Base-by-base conservation (phyloP, 2,329 filamentous ascomycete genomes). In the Laburnicola sp. region DNA sequence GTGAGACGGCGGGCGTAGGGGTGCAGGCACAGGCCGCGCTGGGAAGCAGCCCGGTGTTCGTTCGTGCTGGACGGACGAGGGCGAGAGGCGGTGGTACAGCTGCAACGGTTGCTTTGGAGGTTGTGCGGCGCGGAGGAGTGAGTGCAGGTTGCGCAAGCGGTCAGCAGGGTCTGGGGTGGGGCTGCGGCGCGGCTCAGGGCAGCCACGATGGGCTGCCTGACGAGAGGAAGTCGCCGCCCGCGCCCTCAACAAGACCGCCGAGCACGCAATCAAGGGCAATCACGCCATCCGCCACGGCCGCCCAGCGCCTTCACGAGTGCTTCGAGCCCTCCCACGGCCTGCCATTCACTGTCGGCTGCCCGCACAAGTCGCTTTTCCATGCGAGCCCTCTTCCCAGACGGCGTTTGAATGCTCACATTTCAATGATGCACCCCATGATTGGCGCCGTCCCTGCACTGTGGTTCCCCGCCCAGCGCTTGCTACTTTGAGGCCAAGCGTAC, bases 211-310 rank as follows among this genome's bases (percentile, higher is more conserved):
- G 42, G 23, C 31, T 32, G 23, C 10, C 31, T 2, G 22, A 27
- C 39, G 16, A 11, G 6, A 21, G 3, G 25, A 8, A 30, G 30
- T 8, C 2, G 6, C 23, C 25, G 23, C 23, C 23, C 26, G 38
- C 39, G 39, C 39, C 39, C 11, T 42, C n/a, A n/a, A 31, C 39
- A 25, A 11, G 10, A 27, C 11, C 2, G 28, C 36, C 16, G 23
- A 40, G 45, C 45, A 48, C 45, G 45, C 45, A 26, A 48, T 48
- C 36, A 41, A 41, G n/a, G 16, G 37, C 36, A 6, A 40, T 23
- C 38, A 40, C 38, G 38, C 38, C 23, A 40, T 40, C 7, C 30
- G 6, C 11, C 30, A 11, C 30, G 7, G 30, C 30, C 30, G 30
- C n/a, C n/a, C n/a, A n/a, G n/a, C n/a, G n/a, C n/a, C n/a, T n/a